Base-by-base conservation (phyloP, 2,329 filamentous ascomycete species). In the Fusarium mexicanum region DNA sequence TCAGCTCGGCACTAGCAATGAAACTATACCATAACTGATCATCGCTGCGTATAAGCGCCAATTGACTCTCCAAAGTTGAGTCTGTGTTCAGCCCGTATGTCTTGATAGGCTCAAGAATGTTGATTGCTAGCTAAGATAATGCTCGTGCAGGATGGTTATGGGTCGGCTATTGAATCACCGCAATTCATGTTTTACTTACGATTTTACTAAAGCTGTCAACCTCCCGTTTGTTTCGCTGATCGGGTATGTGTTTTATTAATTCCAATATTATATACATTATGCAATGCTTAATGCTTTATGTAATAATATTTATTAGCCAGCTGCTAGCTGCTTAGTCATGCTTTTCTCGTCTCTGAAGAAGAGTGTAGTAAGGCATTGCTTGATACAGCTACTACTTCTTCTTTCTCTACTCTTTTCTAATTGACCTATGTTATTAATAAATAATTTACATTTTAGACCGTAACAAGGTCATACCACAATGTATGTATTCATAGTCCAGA, bases 281-380 rank as follows among this genome's bases (percentile, higher is more conserved):
- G 22, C 13, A 41, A 41, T n/a, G 9, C 4, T 9, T n/a, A 4
- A 9, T 41, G 8, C 8, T 16, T 41, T n/a, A 7, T 12, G 8
- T 17, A 1, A 8, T 35, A 16, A 16, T 35, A 35, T 3, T 1
- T 1, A 35, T 35, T 35, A 16, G 14, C 33, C 7, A 35, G 33
- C 6, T 2, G 4, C 17, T 2, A 37, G 35, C 35, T 18, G 9
- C 35, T 18, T 5, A 18, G 35, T 37, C 17, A 37, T 18, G 8
- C 35, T 6, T 37, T 2, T 37, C 4, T 5, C 8, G 2, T 37
- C 16, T 37, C 2, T 37, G 1, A 5, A 37, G 2, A 37, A 18
- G 4, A 10, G 1, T 37, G 1, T 1, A 35, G 33, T 0, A 9
- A 35, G 0, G 7, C 18, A 2, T 10, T 17, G 0, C 1, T 37